These are phyloP conservation scores for Fereydounia khargensis DNA, from an alignment of 1,284 basidiomycete species.

Conservation along the genomic window DNA sequence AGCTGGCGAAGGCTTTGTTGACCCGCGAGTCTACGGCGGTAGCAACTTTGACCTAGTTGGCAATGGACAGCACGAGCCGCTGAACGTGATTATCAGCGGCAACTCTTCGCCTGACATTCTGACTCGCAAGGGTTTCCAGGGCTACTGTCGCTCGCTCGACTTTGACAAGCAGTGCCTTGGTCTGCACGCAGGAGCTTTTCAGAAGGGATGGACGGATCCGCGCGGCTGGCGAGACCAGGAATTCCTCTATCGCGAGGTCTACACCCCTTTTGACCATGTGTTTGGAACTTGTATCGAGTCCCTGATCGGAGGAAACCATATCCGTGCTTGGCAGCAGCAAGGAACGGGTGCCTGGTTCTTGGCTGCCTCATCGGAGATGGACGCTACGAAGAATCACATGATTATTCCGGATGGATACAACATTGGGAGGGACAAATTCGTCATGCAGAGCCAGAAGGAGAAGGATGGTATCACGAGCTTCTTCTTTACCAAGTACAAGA, in stretches of 20 bases:
- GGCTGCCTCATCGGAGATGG: slow-evolving; percentile 60
- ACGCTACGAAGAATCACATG: slow-evolving; percentile 29
- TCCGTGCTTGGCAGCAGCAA: slow-evolving; percentile 63
- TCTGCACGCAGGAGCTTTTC: slow-evolving; percentile 35
- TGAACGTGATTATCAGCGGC: slow-evolving; percentile 50
- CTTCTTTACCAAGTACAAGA: slow-evolving; percentile 60
- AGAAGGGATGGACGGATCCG: slow-evolving; percentile 34
- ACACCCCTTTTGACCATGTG: slow-evolving; percentile 32
- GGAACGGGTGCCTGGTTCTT: slow-evolving; percentile 75
- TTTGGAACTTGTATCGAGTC: slow-evolving; percentile 64
- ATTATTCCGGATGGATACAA: slow-evolving; percentile 47
- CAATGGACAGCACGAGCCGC: slow-evolving; percentile 41
- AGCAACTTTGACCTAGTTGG: slow-evolving; percentile 30
- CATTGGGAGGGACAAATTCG: slow-evolving; percentile 68
- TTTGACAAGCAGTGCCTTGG: slow-evolving; percentile 54
- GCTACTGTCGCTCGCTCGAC: slow-evolving; percentile 40
- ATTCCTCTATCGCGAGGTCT: slow-evolving; percentile 41
- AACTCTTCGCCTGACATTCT: slow-evolving; percentile 37
- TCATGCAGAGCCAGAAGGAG: slow-evolving; percentile 16
- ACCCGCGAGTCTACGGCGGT: slow-evolving; percentile 37
- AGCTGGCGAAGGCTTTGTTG: slow-evolving; percentile 28
- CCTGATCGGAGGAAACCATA: slow-evolving; percentile 82
- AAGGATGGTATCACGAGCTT: slow-evolving; percentile 34
- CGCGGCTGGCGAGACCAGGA: slow-evolving; percentile 32
- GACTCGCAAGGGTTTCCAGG: slow-evolving; percentile 41